These are phyloP conservation scores for Oryza meyeriana DNA, from an alignment of 176 grass and related monocot species.

Conservation along the genomic window DNA sequence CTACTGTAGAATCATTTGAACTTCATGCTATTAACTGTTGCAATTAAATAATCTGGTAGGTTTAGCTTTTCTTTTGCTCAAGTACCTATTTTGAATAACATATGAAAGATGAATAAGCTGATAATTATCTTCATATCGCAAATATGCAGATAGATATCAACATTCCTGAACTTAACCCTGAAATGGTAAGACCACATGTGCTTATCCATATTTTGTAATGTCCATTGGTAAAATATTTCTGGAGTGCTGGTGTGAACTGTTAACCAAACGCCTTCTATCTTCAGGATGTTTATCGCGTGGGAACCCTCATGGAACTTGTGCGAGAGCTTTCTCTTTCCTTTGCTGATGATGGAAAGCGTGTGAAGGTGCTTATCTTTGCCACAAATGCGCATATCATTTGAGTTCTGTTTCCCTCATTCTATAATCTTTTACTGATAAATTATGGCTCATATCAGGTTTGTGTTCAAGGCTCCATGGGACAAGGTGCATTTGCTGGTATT, in stretches of 20 bases:
- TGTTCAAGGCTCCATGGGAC: constrained; percentile 97
- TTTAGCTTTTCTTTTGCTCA: constrained; percentile 10
- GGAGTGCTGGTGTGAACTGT: neutral
- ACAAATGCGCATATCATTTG: neutral
- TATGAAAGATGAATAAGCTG: neutral
- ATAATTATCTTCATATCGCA: constrained; percentile 9
- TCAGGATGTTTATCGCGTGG: constrained; percentile 98
- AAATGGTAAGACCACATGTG: constrained; percentile 62
- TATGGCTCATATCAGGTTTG: constrained; percentile 61
- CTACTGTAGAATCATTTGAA: neutral
- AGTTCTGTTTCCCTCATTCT: neutral
- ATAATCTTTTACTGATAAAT: neutral
- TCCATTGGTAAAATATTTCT: neutral
- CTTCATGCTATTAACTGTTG: constrained; percentile 15
- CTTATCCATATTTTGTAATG: constrained; percentile 21
- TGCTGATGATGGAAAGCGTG: constrained; percentile 87
- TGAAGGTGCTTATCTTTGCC: constrained; percentile 61
- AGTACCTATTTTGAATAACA: neutral
- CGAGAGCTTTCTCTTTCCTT: constrained; percentile 90
- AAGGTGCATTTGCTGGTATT: constrained; percentile 94
- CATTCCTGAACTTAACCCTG: constrained; percentile 98
- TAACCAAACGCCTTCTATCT: constrained; percentile 15
- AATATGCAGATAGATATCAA: constrained; percentile 86
- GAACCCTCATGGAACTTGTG: constrained; percentile 96
- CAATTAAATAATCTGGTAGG: neutral